Evolutionary conservation across 2,329 filamentous ascomycete genomes (phyloP).

Genomic region (Coniochaeta sp.): DNA sequence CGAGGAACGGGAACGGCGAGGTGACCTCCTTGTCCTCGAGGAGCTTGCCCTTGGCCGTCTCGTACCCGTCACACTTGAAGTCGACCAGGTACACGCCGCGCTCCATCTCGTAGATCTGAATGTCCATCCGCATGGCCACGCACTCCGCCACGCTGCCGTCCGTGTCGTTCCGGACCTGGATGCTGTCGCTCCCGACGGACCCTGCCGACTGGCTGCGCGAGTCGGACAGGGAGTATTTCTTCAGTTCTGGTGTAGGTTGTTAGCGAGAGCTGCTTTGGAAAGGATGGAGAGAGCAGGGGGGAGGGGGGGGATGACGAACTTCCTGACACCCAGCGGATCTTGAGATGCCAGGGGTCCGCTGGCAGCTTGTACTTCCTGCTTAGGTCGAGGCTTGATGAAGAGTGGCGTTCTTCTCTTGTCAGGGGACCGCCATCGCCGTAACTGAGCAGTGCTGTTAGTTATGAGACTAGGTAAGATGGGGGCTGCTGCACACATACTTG

Average conservation of each 20-base stretch:
- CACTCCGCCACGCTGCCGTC: constrained; percentile 51
- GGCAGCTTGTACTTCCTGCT: constrained; percentile 71
- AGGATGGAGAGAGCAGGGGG: constrained; percentile 21
- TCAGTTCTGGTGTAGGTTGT: constrained; percentile 24
- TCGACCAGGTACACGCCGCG: constrained; percentile 90
- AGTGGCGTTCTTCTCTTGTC: background rate
- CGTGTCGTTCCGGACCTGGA: constrained; percentile 30
- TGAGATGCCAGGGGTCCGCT: constrained; percentile 90
- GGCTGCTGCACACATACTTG: constrained; percentile 22
- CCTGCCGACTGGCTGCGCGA: constrained; percentile 19
- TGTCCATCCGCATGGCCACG: constrained; percentile 90
- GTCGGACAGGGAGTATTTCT: constrained; percentile 26
- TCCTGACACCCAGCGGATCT: constrained; percentile 79
- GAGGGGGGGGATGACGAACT: constrained; percentile 51
- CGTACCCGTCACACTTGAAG: constrained; percentile 97
- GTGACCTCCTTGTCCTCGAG: constrained; percentile 92
- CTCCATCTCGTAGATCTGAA: constrained; percentile 93
- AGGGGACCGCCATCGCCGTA: constrained; percentile 17
- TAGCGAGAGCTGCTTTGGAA: constrained; percentile 35
- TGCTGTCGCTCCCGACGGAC: constrained; percentile 27
- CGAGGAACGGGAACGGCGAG: constrained; percentile 90
- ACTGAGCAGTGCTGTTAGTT: constrained; percentile 7
- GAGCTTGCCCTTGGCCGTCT: constrained; percentile 64
- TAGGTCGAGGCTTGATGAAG: constrained; percentile 32
- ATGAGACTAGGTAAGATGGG: background rate